These are phyloP conservation scores for Sideroxylon spinosum DNA, from an alignment of 179 eudicot species.

Conservation along the genomic window DNA sequence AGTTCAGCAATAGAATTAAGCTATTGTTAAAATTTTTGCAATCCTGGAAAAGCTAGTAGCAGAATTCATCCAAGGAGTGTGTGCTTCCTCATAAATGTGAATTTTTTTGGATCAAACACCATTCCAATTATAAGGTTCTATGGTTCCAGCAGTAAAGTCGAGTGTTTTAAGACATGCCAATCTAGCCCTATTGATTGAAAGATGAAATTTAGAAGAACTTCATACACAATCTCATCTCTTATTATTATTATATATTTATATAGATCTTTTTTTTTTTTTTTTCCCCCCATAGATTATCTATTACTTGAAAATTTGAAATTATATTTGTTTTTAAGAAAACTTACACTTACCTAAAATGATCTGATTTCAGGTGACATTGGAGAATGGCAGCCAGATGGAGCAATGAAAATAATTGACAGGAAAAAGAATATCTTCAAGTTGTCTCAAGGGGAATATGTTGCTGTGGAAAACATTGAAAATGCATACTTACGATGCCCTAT, in stretches of 20 bases:
- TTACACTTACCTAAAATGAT: background rate
- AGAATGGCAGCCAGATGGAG: conserved; percentile 90
- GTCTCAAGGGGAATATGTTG: conserved; percentile 97
- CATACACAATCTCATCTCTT: background rate
- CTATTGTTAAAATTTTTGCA: too few species aligned
- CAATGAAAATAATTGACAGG: conserved; percentile 90
- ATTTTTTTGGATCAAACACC: too few species aligned
- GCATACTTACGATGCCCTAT: conserved; percentile 68
- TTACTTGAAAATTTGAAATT: background rate
- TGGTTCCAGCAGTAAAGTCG: too few species aligned
- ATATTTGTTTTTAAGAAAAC: background rate
- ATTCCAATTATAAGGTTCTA: too few species aligned
- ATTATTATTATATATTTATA: background rate
- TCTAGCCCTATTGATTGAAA: background rate
- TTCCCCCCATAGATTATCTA: background rate
- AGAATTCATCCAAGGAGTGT: too few species aligned
- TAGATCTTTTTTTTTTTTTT: background rate
- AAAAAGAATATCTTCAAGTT: conserved; percentile 94
- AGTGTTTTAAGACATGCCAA: too few species aligned
- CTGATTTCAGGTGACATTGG: conserved; percentile 78
- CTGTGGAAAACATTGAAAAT: conserved; percentile 83
- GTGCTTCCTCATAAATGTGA: too few species aligned
- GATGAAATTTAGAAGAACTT: background rate
- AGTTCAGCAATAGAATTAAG: too few species aligned
- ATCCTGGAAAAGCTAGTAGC: too few species aligned